Percentiles rank a stretch among this genome's conserved stretches.
Conservation (phyloP, 805 yeast species). For the Candida easanensis region DNA sequence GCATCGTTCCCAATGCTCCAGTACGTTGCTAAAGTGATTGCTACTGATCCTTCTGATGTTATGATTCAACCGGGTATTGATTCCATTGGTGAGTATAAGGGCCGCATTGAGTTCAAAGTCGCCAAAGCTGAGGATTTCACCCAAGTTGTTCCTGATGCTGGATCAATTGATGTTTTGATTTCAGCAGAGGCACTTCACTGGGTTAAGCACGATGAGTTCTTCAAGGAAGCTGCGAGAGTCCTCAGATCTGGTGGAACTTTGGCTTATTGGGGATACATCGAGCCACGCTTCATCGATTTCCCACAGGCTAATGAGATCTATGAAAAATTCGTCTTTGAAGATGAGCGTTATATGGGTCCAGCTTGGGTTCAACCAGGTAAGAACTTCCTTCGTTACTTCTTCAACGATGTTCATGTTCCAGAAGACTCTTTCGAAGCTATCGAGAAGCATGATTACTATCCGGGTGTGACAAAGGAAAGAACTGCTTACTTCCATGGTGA, state of each 20-base stretch:
- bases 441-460: conserved; percentile 32
- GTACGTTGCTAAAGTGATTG: conserved; percentile 46
- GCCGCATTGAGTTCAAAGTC: conserved; percentile 22
- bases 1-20: conserved; percentile 49
- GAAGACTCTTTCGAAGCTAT: conserved; percentile 40
- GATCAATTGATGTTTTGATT: conserved; percentile 51
- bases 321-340: conserved; percentile 47
- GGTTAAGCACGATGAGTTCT: conserved; percentile 54
- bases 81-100: conserved; percentile 13
- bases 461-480: conserved; percentile 21
- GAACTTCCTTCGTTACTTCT: conserved; percentile 40
- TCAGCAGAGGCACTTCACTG: conserved; percentile 81
- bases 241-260: conserved; percentile 60
- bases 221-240: conserved; percentile 45
- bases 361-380: conserved; percentile 72
- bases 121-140: conserved; percentile 29
- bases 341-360: conserved; percentile 49
- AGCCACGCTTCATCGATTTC: conserved; percentile 55
- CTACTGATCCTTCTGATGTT: conserved; percentile 52
- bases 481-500: conserved; percentile 37
- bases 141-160: conserved; percentile 20
- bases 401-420: conserved; percentile 44
- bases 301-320: conserved; percentile 57
- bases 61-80: conserved; percentile 47
- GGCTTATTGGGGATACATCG: conserved; percentile 72